A percentile compares a stretch with the other conserved stretches of the same genome.
phyloP scores from a whole-genome alignment of 108 stramenopile genomes.

The Skeletonema costatum region DNA sequence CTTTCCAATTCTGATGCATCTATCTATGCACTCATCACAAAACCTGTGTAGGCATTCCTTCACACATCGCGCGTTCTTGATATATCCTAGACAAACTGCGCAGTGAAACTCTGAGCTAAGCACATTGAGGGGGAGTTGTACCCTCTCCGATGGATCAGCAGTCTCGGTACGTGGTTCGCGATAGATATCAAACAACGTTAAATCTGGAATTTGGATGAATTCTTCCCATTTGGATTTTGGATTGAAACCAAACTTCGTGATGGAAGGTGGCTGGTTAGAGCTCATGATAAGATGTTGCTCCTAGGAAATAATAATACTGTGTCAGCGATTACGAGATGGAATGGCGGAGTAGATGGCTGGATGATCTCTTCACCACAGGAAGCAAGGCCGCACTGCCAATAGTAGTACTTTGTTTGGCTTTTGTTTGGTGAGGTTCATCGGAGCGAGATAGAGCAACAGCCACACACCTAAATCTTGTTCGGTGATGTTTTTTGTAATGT shows the following conservation, averaged over 20 bases:
- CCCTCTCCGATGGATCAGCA: slow-evolving; percentile 11
- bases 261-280: background rate
- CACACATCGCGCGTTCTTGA: slow-evolving; percentile 59
- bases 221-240: slow-evolving; percentile 61
- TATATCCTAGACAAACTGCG: slow-evolving; percentile 60
- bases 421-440: too few relatives aligned
- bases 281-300: background rate
- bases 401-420: too few relatives aligned
- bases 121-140: slow-evolving; percentile 25
- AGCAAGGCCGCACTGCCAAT: too few relatives aligned
- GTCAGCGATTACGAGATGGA: too few relatives aligned
- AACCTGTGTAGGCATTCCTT: slow-evolving; percentile 77
- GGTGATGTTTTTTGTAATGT: too few relatives aligned
- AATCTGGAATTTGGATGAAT: slow-evolving; percentile 34
- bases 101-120: slow-evolving; percentile 54
- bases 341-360: background rate
- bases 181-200: slow-evolving; percentile 65
- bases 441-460: too few relatives aligned
- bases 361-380: too few relatives aligned
- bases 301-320: too few relatives aligned
- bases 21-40: slow-evolving; percentile 67
- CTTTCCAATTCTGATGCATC: slow-evolving; percentile 59
- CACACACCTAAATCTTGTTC: too few relatives aligned
- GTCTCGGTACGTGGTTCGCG: slow-evolving; percentile 43
- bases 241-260: slow-evolving; percentile 17